Evolutionary conservation across 495 filamentous ascomycete species (phyloP).

Genomic region (Aspergillus campestris): DNA sequence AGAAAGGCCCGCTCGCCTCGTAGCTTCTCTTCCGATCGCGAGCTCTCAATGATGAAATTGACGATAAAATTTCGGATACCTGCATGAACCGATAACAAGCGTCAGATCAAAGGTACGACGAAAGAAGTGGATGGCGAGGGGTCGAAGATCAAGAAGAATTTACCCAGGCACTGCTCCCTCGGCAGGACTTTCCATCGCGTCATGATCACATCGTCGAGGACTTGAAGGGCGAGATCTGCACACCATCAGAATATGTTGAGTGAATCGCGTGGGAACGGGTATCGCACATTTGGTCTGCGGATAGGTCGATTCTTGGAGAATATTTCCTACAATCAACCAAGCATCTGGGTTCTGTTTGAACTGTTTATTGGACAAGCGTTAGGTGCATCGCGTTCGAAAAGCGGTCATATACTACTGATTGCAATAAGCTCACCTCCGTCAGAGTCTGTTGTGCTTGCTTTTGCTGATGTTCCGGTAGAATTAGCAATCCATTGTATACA

Average conservation of each 20-base stretch:
- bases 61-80: constrained; percentile 99
- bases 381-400: constrained; percentile 1
- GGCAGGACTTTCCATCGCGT: constrained; percentile 98
- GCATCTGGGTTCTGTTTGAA: constrained; percentile 98
- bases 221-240: constrained; percentile 84
- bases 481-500: too few species aligned
- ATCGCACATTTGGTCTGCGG: constrained; percentile 90
- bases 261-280: neutral
- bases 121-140: neutral
- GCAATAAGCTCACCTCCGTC: constrained; percentile 68
- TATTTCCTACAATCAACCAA: constrained; percentile 94
- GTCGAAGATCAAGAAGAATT: constrained; percentile 5
- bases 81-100: constrained; percentile 25
- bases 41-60: constrained; percentile 90
- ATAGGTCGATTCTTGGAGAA: constrained; percentile 81
- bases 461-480: constrained; percentile 52
- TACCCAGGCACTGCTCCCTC: constrained; percentile 88
- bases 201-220: constrained; percentile 96
- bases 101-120: neutral
- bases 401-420: neutral
- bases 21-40: constrained; percentile 76
- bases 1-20: constrained; percentile 74
- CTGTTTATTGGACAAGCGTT: constrained; percentile 34
- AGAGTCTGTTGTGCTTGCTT: constrained; percentile 90
- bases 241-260: constrained; percentile 33